Conservation (phyloP, 2,329 filamentous ascomycete genomes). For the Xylariales sp. region DNA sequence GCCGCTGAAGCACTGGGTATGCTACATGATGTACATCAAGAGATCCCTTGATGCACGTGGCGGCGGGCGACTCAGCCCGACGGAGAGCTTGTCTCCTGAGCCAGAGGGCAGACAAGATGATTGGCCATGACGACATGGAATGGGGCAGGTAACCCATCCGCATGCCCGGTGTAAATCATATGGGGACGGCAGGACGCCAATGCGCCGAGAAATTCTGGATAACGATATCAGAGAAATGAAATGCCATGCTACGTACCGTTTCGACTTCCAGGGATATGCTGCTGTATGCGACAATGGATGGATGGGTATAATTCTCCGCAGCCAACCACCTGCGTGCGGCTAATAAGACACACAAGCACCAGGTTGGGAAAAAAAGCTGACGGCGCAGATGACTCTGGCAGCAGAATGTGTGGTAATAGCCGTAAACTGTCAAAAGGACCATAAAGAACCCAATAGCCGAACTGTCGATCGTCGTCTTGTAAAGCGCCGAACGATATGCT, state of each 20-base stretch:
- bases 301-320: too few relatives aligned
- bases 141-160: slow-evolving; percentile 23
- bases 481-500: too few relatives aligned
- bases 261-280: too few relatives aligned
- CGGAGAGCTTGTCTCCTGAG: slow-evolving; percentile 17
- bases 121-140: slow-evolving; percentile 17
- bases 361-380: too few relatives aligned
- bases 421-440: too few relatives aligned
- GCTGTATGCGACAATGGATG: too few relatives aligned
- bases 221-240: slow-evolving; percentile 16
- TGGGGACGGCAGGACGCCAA: slow-evolving; percentile 14
- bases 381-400: too few relatives aligned
- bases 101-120: slow-evolving; percentile 15
- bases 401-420: too few relatives aligned
- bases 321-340: too few relatives aligned
- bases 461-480: too few relatives aligned
- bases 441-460: too few relatives aligned
- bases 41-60: slow-evolving; percentile 19
- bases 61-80: slow-evolving; percentile 19
- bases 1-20: neutral
- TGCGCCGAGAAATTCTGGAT: slow-evolving; percentile 21
- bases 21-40: neutral
- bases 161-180: slow-evolving; percentile 21
- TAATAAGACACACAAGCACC: too few relatives aligned
- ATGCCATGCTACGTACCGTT: slow-evolving; percentile 3